Base-by-base conservation (phyloP, 441 rosid genomes). In the Populus tomentosa region DNA sequence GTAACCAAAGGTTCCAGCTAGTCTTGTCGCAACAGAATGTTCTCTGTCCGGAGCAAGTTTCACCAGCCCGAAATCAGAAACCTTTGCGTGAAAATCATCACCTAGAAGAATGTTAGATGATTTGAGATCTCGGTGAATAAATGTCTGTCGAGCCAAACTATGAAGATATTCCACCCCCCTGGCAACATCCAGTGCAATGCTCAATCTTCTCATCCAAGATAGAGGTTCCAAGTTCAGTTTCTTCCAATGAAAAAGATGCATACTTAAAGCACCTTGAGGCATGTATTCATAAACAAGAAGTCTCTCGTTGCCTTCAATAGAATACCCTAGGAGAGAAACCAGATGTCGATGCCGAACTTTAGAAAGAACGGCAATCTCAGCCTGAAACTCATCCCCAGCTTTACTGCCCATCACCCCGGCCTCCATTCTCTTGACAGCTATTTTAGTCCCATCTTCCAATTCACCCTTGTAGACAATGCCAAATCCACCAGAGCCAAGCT, bases 391-490 rank as follows among this genome's bases (percentile, higher is more conserved):
- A 2, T 80, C 84, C 66, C 81, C 16, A 10, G 82, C 88, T 79
- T 86, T 86, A 76, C 73, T 66, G 75, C 79, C 70, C 1, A 80
- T 73, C n/a, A 80, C 67, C 30, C 86, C 85, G 32, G 84, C 82
- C 68, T 87, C 88, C 90, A 87, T 87, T 76, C 87, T 85, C 72
- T 87, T 87, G 32, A 87, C 87, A 7, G 90, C 90, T 46, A 87
- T 86, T 65, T 81, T 80, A 2, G 90, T 86, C 26, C 90, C 90
- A 65, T 86, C 86, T 14, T 81, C 82, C 16, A 86, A 75, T 77
- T 83, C 88, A 21, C 90, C 90, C 69, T 82, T 88, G 35, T 88
- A 88, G 32, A 88, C 86, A 7, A 79, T 83, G 53, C 90, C 90
- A 68, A 87, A 87, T 7, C 90, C 90, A 65, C 88, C 90, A 32